Base-by-base conservation (phyloP, 1,284 basidiomycete genomes). In the Tilletia setariae region DNA sequence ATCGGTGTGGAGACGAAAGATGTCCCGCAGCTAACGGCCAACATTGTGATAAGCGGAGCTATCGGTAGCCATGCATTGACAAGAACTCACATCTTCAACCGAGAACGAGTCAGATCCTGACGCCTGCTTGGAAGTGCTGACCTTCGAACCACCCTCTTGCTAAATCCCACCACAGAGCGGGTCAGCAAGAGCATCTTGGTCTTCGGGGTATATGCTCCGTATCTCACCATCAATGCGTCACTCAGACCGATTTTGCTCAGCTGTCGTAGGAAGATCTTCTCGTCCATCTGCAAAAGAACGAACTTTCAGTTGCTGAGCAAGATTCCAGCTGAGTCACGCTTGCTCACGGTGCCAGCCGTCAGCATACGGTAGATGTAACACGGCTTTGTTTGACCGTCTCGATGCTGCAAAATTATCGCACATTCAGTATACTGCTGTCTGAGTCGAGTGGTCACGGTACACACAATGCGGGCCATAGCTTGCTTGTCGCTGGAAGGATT, bases 221-320 rank as follows among this genome's bases (percentile, higher is more conserved):
- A 11, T 4, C 56, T 40, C 56, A 61, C 84, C 83, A 87, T 84
- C 78, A 87, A 83, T 56, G 86, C 84, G 30, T 86, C 85, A 7
- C 85, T 85, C 62, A 98, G 84, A 1, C 93, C 94, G 16, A 93
- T 87, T 83, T 98, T 98, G n/a, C 92, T 97, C 30, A 98, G 88
- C 83, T 98, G 95, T 63, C 96, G 87, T 83, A 97, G 80, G 61
- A 79, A 83, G 66, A 83, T 82, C 68, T 82, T 82, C 64, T 83
- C 81, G 65, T 83, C 81, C 56, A 61, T 61, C 56, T 61, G 56
- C 9, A 13, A 19, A 15, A 35, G 35, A 9, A 19, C 30, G n/a
- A 53, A 2, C 21, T 49, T 44, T 49, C 6, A 49, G 46, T 16
- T 19, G 16, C 4, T 23, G 51, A 15, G 28, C 16, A 4, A 49